Base-by-base conservation (phyloP, 257 asterid species). In the Leonotis leonurus region DNA sequence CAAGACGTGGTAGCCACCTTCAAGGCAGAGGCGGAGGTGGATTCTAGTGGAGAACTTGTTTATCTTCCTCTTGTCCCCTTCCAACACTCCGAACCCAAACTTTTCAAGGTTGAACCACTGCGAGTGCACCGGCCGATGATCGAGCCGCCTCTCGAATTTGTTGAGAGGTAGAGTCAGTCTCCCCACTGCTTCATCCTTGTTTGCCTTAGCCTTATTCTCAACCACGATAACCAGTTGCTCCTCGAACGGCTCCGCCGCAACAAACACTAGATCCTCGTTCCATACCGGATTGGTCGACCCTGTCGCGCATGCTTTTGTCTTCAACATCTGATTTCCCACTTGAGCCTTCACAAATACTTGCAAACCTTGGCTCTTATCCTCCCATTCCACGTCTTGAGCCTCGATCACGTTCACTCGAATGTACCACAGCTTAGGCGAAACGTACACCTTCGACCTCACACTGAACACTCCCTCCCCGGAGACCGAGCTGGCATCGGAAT, bases 341-440 rank as follows among this genome's bases (percentile, higher is more conserved):
- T 43, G 59, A 40, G 68, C 80, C 14, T 65, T 70, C 41, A 75
- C 77, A 8, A 41, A 70, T 17, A 74, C 85, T 58, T 83, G 83
- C 0, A 87, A 83, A 6, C 67, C 77, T 51, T 77, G 89, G 61
- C 69, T 75, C 69, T 77, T 79, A 64, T 86, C 89, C 21, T 67
- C 74, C 6, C 84, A 60, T 22, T 77, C 80, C 1, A 86, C 79
- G 25, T 86, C 95, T 43, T 86, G 95, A 0, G 91, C 91, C 65
- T 86, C 95, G 14, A 83, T 83, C 41, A 86, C 77, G 21, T 79
- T 83, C 16, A 86, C 85, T 20, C 91, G 62, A 8, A 83, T 37
- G 70, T 86, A 86, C 95, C 95, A 86, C 52, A 86, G 54, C 44
- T 83, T 86, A 29, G 95, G 95, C 8, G 95, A 86, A n/a, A 83